Percentiles rank a stretch among this genome's conserved stretches.
These are phyloP conservation scores for Lachnellula hyalina DNA, from an alignment of 2,329 filamentous ascomycete species.

Conservation along the genomic window DNA sequence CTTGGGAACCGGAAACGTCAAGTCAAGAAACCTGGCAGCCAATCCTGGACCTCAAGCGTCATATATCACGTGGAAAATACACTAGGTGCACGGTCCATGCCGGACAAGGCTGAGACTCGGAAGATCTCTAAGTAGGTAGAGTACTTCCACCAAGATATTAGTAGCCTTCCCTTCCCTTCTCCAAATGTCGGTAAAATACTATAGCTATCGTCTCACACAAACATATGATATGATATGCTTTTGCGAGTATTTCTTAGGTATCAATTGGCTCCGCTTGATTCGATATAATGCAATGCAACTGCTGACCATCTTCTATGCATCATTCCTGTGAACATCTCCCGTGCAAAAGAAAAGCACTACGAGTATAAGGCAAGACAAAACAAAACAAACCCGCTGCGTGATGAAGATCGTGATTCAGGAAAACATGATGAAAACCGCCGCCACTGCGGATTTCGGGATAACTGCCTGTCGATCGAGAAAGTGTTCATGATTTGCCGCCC, in stretches of 20 bases:
- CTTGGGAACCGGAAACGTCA: no score
- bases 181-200: not conserved
- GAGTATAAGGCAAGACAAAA: conserved; percentile 1
- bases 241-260: conserved; percentile 16
- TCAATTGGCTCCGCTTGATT: conserved; percentile 20
- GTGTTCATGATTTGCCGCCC: conserved; percentile 5
- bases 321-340: conserved; percentile 22
- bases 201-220: not conserved
- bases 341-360: conserved; percentile 26
- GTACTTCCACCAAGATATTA: no score
- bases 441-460: conserved; percentile 9
- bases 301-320: conserved; percentile 24
- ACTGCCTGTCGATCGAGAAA: conserved; percentile 11
- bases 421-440: conserved; percentile 18
- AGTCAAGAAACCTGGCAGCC: no score
- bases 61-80: no score
- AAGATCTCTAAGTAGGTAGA: no score
- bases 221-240: not conserved
- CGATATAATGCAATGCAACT: conserved; percentile 24
- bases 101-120: no score
- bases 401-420: conserved; percentile 28
- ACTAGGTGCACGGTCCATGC: no score
- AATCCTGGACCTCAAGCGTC: no score
- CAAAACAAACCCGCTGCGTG: conserved; percentile 25
- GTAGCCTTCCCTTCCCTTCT: not conserved